These are phyloP conservation scores for Peterozyma xylosa DNA, from an alignment of 805 yeast genomes.

Conservation along the genomic window DNA sequence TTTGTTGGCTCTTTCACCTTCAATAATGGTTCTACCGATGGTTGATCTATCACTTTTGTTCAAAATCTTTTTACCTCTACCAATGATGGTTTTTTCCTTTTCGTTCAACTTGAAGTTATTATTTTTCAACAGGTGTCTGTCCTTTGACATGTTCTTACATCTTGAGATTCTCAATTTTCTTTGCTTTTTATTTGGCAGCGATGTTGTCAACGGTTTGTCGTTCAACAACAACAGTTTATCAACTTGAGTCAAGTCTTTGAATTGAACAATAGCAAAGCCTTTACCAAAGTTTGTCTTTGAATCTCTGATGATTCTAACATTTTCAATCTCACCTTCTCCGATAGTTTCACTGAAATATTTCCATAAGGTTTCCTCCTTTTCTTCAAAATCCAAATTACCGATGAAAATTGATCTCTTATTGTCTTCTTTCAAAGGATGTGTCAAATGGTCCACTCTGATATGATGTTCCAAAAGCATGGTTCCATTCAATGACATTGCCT, in stretches of 20 bases:
- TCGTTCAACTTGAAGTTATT: conserved; percentile 34
- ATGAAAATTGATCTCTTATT: conserved; percentile 80
- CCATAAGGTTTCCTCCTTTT: conserved; percentile 86
- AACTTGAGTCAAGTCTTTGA: conserved; percentile 63
- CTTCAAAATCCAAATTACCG: conserved; percentile 92
- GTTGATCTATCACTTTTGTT: conserved; percentile 77
- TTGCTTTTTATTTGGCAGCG: conserved; percentile 23
- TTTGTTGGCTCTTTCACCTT: conserved; percentile 74
- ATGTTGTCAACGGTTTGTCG: conserved; percentile 46
- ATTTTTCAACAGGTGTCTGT: conserved; percentile 9
- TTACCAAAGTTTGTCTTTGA: conserved; percentile 91
- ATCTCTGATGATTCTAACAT: conserved; percentile 87
- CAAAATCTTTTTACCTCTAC: conserved; percentile 68
- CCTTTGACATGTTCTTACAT: conserved; percentile 39
- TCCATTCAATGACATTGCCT: conserved; percentile 54
- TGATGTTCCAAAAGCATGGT: conserved; percentile 63
- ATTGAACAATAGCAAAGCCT: conserved; percentile 96
- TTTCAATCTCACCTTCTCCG: conserved; percentile 63
- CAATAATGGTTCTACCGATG: conserved; percentile 52
- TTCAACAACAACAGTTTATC: conserved; percentile 74
- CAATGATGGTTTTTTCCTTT: conserved; percentile 66
- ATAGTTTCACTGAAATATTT: conserved; percentile 53
- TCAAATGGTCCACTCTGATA: conserved; percentile 84
- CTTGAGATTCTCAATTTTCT: conserved; percentile 75
- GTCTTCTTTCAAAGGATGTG: conserved; percentile 84